phyloP scores from a whole-genome alignment of 352 stramenopile species.

The Phytophthora parvispora region DNA sequence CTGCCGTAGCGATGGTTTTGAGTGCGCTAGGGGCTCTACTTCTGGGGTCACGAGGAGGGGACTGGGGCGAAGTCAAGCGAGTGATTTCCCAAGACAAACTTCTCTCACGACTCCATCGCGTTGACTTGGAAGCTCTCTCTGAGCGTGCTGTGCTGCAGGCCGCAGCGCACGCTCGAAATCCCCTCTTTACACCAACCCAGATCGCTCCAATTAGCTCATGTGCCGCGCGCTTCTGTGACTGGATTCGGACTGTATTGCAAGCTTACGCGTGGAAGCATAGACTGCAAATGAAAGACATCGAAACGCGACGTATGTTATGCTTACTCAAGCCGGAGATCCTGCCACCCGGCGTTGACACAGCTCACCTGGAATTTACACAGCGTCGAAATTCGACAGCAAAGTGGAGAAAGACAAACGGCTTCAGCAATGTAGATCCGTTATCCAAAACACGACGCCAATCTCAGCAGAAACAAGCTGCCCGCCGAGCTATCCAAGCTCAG shows the following conservation, averaged over 20 bases:
- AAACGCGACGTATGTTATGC: constrained; percentile 56
- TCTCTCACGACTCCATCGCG: constrained; percentile 49
- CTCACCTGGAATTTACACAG: constrained; percentile 17
- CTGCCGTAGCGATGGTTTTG: constrained; percentile 82
- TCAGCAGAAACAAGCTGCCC: constrained; percentile 44
- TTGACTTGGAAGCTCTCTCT: constrained; percentile 53
- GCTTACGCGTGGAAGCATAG: constrained; percentile 74
- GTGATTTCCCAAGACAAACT: constrained; percentile 78
- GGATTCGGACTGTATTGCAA: constrained; percentile 73
- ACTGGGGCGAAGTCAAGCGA: constrained; percentile 63
- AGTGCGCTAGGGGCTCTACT: constrained; percentile 68
- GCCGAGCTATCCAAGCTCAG: constrained; percentile 70
- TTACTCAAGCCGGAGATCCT: constrained; percentile 66
- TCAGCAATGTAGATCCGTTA: background rate
- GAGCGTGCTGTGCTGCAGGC: constrained; percentile 43
- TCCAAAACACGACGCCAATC: constrained; percentile 21
- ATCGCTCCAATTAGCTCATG: constrained; percentile 88
- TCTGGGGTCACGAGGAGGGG: constrained; percentile 42
- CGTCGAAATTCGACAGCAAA: background rate
- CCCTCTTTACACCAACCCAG: constrained; percentile 67
- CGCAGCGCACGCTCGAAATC: constrained; percentile 68
- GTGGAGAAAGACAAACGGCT: background rate
- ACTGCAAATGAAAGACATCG: constrained; percentile 43
- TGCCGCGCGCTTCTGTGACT: constrained; percentile 93
- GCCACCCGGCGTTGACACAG: constrained; percentile 18